Evolutionary conservation across 2,329 filamentous ascomycete genomes (phyloP), one percentile per base, ranked within the genome.

Genomic region (Hypoxylon sp.): DNA sequence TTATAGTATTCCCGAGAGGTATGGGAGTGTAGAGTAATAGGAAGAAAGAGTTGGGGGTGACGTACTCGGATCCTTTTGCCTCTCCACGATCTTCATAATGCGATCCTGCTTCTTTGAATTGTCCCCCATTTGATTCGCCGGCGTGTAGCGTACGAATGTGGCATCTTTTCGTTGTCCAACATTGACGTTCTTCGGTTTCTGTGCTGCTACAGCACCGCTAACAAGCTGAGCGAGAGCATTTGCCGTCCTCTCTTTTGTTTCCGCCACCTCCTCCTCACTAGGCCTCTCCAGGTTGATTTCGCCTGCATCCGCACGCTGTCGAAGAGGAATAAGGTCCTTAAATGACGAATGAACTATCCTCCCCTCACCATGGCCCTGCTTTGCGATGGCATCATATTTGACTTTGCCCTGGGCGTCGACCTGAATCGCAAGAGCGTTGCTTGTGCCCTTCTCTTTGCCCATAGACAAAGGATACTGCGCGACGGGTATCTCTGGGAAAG

Each of bases 61-160:
- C 55, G 36, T 44, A 58, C 55, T 89, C 0, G 94, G 94, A 73
- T 99, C 94, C 62, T 88, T 82, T 71, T 97, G 93, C 47, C 91
- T 82, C 71, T 97, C 91, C 26, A 97, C 91, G 73, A 99, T 97
- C 78, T 97, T 97, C 84, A 99, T 95, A 60, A 99, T 96, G 9
- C 94, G 87, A 66, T 97, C 92, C 65, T 91, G 90, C 75, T 96
- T 96, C 71, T 87, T 88, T 27, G 83, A 85, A 70, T 91, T 79
- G 66, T 84, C 90, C 8, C 94, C 94, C 91, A 99, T 97, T 75
- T 99, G 94, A 65, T 94, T 93, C 30, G 92, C 90, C 3, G 94
- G 94, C 11, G 92, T 97, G 69, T 99, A 99, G 59, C 91, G 84
- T 52, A 99, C 94, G 70, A 91, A 99, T 0, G 93, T 97, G 4